A percentile compares a stretch with the other conserved stretches of the same genome.
Evolutionary conservation across 345 rosid genomes (phyloP).

Genomic region (Viola odorata): DNA sequence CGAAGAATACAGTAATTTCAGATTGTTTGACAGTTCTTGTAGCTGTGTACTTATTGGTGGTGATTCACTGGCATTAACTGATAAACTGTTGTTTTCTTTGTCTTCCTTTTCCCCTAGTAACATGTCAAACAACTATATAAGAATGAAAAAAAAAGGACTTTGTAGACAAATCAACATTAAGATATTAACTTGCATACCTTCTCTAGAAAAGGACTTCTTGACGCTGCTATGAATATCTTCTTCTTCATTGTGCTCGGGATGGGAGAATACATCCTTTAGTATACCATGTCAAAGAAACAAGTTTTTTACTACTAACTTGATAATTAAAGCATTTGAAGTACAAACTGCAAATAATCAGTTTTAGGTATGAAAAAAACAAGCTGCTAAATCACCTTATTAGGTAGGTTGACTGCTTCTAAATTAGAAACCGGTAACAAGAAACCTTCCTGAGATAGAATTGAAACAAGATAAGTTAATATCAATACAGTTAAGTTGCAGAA

Average conservation of each 20-base stretch:
- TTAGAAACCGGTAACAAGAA: neutral
- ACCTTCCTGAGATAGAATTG: constrained; percentile 12
- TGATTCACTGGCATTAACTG: constrained; percentile 31
- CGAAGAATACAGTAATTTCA: constrained; percentile 44
- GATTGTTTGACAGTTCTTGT: constrained; percentile 44
- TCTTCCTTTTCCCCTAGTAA: constrained; percentile 29
- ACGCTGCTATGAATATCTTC: too few species aligned
- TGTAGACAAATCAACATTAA: too few species aligned
- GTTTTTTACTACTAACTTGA: too few species aligned
- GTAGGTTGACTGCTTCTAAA: constrained; percentile 4
- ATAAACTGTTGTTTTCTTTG: constrained; percentile 38
- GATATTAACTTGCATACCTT: too few species aligned
- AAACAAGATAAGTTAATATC: neutral
- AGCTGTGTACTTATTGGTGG: constrained; percentile 53
- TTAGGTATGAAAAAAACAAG: neutral
- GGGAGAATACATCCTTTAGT: too few species aligned
- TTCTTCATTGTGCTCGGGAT: too few species aligned
- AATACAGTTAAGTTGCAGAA: too few species aligned
- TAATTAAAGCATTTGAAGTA: too few species aligned
- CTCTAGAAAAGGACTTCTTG: too few species aligned
- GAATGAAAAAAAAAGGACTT: neutral
- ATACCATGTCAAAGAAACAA: too few species aligned
- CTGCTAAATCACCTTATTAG: constrained; percentile 15
- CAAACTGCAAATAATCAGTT: too few species aligned
- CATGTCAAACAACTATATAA: neutral